Evolutionary conservation across 1,284 basidiomycete genomes (phyloP).

Genomic region (Boletus calvinii): DNA sequence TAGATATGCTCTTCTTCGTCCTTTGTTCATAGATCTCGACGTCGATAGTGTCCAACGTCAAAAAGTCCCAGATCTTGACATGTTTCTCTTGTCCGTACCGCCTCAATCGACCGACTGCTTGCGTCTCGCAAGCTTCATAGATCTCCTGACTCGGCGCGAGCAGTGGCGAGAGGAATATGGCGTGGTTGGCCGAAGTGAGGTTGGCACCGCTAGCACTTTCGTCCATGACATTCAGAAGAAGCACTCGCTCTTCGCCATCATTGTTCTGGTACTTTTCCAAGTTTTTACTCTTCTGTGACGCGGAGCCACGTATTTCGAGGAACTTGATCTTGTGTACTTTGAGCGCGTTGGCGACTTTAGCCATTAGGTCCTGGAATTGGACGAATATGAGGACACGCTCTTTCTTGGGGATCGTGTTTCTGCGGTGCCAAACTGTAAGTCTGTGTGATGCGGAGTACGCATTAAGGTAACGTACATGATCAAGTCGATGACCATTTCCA

Average conservation of each 20-base stretch:
- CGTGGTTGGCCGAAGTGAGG: constrained; percentile 90
- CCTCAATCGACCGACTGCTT: constrained; percentile 86
- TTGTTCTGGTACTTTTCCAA: constrained; percentile 83
- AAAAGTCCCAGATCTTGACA: constrained; percentile 80
- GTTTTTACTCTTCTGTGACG: constrained; percentile 74
- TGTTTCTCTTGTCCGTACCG: constrained; percentile 83
- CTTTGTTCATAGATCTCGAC: constrained; percentile 69
- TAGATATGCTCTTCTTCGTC: constrained; percentile 34
- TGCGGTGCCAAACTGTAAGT: constrained; percentile 32
- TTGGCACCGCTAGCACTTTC: constrained; percentile 93
- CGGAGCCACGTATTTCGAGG: constrained; percentile 81
- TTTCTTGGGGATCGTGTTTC: constrained; percentile 64
- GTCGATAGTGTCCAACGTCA: constrained; percentile 84
- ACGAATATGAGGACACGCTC: constrained; percentile 91
- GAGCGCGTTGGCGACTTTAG: constrained; percentile 86
- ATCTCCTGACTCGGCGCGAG: constrained; percentile 77
- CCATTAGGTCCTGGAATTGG: constrained; percentile 90
- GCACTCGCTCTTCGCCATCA: constrained; percentile 70
- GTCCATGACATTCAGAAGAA: constrained; percentile 90
- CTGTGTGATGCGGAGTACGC: neutral
- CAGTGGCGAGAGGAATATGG: constrained; percentile 91
- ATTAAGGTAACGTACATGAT: constrained; percentile 60
- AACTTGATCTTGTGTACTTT: constrained; percentile 69
- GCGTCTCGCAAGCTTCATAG: constrained; percentile 85
- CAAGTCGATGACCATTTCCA: constrained; percentile 80